These are phyloP conservation scores for Acacia melanoxylon DNA, from an alignment of 306 rosid species.

Conservation along the genomic window DNA sequence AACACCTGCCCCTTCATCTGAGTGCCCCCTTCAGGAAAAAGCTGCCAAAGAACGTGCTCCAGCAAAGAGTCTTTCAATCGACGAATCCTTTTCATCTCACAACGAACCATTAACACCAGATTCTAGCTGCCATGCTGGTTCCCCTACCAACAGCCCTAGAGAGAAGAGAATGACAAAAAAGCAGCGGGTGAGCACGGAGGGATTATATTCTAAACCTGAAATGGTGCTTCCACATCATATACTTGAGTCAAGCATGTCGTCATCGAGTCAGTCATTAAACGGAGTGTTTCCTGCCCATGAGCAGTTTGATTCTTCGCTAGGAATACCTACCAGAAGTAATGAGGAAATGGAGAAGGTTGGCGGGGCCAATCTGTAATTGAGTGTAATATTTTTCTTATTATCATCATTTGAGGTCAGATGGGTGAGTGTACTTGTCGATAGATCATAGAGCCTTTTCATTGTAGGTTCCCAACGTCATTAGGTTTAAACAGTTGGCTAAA, in stretches of 20 bases:
- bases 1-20: conserved; percentile 82
- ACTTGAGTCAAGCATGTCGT: conserved; percentile 84
- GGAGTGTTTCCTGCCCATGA: conserved; percentile 48
- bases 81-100: conserved; percentile 78
- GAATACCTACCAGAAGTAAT: conserved; percentile 41
- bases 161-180: conserved; percentile 63
- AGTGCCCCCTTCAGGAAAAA: conserved; percentile 61
- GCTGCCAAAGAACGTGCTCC: conserved; percentile 64
- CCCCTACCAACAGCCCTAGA: conserved; percentile 69
- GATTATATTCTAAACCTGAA: conserved; percentile 55
- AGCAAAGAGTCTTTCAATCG: conserved; percentile 67
- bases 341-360: conserved; percentile 51
- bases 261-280: conserved; percentile 59
- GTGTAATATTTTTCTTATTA: conserved; percentile 35
- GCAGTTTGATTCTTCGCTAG: conserved; percentile 62
- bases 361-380: conserved; percentile 48
- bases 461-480: conserved; percentile 38
- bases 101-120: conserved; percentile 89
- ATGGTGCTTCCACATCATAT: conserved; percentile 77
- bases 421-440: conserved; percentile 38
- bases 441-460: conserved; percentile 41
- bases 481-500: conserved; percentile 34
- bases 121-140: conserved; percentile 70
- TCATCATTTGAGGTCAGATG: conserved; percentile 38
- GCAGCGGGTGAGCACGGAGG: conserved; percentile 53